Evolutionary conservation across 768 basidiomycete species (phyloP).

Genomic region (Stropharia rugosoannulata): DNA sequence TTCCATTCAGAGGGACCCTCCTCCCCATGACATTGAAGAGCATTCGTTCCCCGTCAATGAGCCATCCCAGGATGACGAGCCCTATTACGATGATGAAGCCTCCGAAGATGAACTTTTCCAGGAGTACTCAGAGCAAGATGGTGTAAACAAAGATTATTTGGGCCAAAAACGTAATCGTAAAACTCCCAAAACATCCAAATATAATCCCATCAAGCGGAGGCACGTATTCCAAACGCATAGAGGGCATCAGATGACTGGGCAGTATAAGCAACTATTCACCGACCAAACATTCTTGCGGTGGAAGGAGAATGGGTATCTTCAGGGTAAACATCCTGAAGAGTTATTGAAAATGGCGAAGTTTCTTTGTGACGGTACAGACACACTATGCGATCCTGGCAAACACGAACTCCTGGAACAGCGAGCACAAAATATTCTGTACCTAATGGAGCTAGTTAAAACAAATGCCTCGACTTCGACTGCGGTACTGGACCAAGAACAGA

Average conservation of each 20-base stretch:
- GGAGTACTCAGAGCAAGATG: background rate
- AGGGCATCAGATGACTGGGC: background rate
- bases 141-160: background rate
- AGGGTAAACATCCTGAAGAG: constrained; percentile 12
- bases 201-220: background rate
- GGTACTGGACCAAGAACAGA: background rate
- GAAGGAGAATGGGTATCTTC: constrained; percentile 21
- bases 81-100: too few relatives aligned
- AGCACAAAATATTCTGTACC: constrained; percentile 8
- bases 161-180: too few relatives aligned
- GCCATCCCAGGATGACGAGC: too few relatives aligned
- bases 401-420: constrained; percentile 8
- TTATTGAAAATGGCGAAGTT: constrained; percentile 15
- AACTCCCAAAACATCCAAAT: background rate
- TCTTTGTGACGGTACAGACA: constrained; percentile 19
- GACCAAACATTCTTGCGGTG: constrained; percentile 11
- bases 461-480: background rate
- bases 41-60: too few relatives aligned
- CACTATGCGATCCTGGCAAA: constrained; percentile 8
- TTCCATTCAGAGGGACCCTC: too few relatives aligned
- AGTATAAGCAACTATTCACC: constrained; percentile 1
- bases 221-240: background rate
- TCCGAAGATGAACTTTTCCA: background rate
- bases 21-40: too few relatives aligned
- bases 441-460: background rate